Conservation (phyloP, 2,329 filamentous ascomycete species). For the Fusarium keratoplasticum region DNA sequence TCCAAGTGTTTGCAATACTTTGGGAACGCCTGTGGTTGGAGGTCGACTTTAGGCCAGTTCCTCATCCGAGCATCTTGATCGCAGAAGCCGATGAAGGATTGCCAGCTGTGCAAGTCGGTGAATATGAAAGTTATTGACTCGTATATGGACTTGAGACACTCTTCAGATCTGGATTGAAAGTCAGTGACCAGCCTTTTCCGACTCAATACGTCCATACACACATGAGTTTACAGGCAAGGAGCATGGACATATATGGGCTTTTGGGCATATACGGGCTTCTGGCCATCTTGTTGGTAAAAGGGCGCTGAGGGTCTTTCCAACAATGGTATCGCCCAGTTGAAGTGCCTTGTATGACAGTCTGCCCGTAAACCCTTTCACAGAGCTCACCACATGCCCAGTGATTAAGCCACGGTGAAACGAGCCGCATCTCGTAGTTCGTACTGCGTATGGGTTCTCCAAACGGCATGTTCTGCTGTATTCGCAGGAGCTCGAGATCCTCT, state of each 20-base stretch:
- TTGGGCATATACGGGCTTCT: not conserved
- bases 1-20: not conserved
- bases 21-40: not conserved
- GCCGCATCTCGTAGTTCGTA: not conserved
- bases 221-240: not conserved
- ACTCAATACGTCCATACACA: not conserved
- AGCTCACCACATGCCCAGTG: conserved; percentile 4
- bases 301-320: not conserved
- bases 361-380: not conserved
- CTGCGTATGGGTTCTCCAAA: not conserved
- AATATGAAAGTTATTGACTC: not conserved
- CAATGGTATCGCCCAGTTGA: not conserved
- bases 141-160: conserved; percentile 10
- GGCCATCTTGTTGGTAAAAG: not conserved
- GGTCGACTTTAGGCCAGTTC: not conserved
- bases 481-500: not conserved
- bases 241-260: not conserved
- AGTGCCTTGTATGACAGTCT: not conserved
- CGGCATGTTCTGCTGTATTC: not conserved
- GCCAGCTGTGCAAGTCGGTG: not conserved
- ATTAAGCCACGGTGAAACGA: conserved; percentile 4
- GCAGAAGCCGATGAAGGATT: not conserved
- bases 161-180: not conserved
- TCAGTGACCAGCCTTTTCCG: not conserved
- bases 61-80: not conserved